Evolutionary conservation across 192 early-diverging fungal genomes (phyloP).

Genomic region (Funneliformis mosseae): DNA sequence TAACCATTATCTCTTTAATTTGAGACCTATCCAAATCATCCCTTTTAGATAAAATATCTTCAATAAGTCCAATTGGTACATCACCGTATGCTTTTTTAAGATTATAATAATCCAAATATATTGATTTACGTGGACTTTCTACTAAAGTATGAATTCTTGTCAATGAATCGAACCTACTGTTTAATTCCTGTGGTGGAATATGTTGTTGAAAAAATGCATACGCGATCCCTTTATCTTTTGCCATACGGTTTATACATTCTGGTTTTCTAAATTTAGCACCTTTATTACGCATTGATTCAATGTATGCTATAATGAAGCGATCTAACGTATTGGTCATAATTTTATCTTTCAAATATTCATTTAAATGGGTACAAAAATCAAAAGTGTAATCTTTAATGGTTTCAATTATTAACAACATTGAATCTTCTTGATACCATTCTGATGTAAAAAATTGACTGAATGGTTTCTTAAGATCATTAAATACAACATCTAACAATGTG

Average conservation of each 20-base stretch:
- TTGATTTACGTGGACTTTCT: constrained; percentile 77
- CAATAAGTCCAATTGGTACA: constrained; percentile 87
- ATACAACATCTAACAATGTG: constrained; percentile 81
- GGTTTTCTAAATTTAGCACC: constrained; percentile 75
- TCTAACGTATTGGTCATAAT: constrained; percentile 87
- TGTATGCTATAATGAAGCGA: constrained; percentile 77
- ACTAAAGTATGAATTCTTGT: constrained; percentile 80
- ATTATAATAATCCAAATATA: constrained; percentile 91
- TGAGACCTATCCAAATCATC: constrained; percentile 89
- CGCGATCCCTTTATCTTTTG: constrained; percentile 69
- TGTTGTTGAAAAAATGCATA: constrained; percentile 81
- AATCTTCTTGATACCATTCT: constrained; percentile 91
- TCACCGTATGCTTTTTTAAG: constrained; percentile 92
- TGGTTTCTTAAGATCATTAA: constrained; percentile 79
- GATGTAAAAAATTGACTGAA: constrained; percentile 73
- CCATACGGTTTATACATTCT: constrained; percentile 66
- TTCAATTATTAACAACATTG: constrained; percentile 85
- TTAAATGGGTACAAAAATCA: constrained; percentile 85
- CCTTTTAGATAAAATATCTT: constrained; percentile 82
- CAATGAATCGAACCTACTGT: constrained; percentile 79
- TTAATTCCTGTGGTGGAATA: constrained; percentile 72
- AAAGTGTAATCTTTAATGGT: constrained; percentile 94
- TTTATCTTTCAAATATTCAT: constrained; percentile 87
- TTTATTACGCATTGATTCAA: constrained; percentile 85
- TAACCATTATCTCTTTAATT: constrained; percentile 88